Base-by-base conservation (phyloP, 352 stramenopile genomes). In the Globisporangium solare region DNA sequence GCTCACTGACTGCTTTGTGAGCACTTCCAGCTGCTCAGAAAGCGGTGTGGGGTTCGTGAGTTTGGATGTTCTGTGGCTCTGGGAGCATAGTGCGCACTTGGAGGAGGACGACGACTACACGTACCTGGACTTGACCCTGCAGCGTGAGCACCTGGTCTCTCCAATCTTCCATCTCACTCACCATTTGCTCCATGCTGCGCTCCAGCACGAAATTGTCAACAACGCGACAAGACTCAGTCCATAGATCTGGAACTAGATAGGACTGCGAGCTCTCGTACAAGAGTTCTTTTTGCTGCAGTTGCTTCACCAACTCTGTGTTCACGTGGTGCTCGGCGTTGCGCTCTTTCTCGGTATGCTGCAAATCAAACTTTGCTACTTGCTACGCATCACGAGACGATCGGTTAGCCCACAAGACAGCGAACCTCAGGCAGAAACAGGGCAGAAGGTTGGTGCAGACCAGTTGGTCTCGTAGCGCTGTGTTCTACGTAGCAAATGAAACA, bases 61-160 rank as follows among this genome's bases (percentile, higher is more conserved):
- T 35, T 35, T 35, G 6, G 27, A 5, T 35, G 10, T 35, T 35
- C 27, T 35, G 27, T 35, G 27, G 5, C 27, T 35, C 27, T 10
- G 27, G 27, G 27, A 35, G 10, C 27, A 35, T 11, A 6, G 10
- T 35, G 7, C 27, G 27, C 27, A 35, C 27, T 10, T 35, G 5
- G 27, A 11, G 7, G 7, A 1, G 27, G 27, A 35, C 3, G 27
- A 35, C 0, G 27, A 35, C 7, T 35, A 37, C 15, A n/a, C 17
- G 52, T 51, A 78, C 76, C 70, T 86, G 75, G 43, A 84, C 43
- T 32, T 88, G 74, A 0, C 70, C 72, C 37, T 84, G 65, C 0
- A 86, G 42, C 3, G 72, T 84, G 41, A 71, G 39, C 5, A 79
- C 52, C n/a, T 73, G 69, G 18, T 53, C 67, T 43, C 67, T 68